A percentile compares a stretch with the other conserved stretches of the same genome.
Evolutionary conservation across 257 asterid genomes (phyloP).

Genomic region (Mitragyna speciosa): DNA sequence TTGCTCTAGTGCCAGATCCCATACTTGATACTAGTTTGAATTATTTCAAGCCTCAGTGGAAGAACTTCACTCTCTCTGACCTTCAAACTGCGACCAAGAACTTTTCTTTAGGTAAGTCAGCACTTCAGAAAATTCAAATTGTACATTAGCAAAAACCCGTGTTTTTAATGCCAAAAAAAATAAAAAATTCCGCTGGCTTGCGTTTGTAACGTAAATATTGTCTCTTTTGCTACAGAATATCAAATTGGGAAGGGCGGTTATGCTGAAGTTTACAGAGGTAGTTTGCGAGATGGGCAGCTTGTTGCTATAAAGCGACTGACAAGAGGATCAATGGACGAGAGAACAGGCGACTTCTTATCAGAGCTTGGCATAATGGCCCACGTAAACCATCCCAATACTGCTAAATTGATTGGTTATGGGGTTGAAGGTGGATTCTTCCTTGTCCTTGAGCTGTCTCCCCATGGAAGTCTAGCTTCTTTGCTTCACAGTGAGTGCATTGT

Average conservation of each 20-base stretch:
- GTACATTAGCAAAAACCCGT: background rate
- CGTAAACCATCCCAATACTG: constrained; percentile 88
- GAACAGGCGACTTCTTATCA: constrained; percentile 67
- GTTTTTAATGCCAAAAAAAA: background rate
- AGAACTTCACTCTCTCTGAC: constrained; percentile 57
- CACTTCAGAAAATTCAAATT: background rate
- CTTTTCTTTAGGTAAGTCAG: constrained; percentile 63
- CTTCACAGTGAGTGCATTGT: constrained; percentile 72
- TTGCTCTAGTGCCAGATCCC: constrained; percentile 27
- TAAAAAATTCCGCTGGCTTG: too few relatives aligned
- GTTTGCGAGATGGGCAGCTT: constrained; percentile 64
- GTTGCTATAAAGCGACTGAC: constrained; percentile 77
- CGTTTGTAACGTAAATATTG: background rate
- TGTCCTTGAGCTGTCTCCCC: constrained; percentile 89
- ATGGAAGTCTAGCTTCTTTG: constrained; percentile 89
- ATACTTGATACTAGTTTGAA: constrained; percentile 45
- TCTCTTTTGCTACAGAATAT: constrained; percentile 36
- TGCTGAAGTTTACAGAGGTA: constrained; percentile 88
- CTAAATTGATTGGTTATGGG: constrained; percentile 88
- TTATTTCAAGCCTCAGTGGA: constrained; percentile 92
- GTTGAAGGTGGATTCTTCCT: constrained; percentile 87
- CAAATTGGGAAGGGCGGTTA: constrained; percentile 92
- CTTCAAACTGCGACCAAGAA: constrained; percentile 76
- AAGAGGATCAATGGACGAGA: constrained; percentile 63
- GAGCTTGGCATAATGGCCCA: constrained; percentile 99